Conservation (phyloP, 805 yeast species). For the Candida adriatica region DNA sequence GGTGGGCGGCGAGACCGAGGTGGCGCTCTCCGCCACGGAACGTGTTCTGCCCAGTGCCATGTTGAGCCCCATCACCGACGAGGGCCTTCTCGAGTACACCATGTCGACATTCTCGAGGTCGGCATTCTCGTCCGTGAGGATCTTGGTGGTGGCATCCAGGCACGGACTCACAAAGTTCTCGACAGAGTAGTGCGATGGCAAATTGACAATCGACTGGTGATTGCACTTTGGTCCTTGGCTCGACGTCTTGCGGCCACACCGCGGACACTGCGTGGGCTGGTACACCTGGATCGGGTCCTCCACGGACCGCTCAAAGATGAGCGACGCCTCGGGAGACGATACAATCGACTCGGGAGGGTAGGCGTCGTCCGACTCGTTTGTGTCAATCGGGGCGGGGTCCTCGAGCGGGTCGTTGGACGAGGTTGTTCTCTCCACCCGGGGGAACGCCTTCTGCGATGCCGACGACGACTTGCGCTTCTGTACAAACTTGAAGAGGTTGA, state of each 20-base stretch:
- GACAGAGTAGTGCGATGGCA: constrained; percentile 34
- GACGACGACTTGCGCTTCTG: constrained; percentile 5
- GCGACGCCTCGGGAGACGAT: constrained; percentile 26
- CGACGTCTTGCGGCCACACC: constrained; percentile 20
- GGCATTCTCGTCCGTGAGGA: constrained; percentile 47
- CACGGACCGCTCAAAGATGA: constrained; percentile 62
- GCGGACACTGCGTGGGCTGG: constrained; percentile 21
- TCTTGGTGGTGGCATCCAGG: constrained; percentile 67
- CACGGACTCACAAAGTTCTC: constrained; percentile 80
- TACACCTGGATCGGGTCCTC: constrained; percentile 42
- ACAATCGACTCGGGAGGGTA: constrained; percentile 15
- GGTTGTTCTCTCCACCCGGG: no score
- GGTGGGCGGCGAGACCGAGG: constrained; percentile 9
- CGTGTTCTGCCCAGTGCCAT: constrained; percentile 32
- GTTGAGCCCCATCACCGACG: constrained; percentile 42
- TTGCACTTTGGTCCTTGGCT: constrained; percentile 17
- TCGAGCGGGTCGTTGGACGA: no score
- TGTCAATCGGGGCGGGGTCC: constrained; percentile 14
- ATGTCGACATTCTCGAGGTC: constrained; percentile 67
- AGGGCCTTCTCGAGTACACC: constrained; percentile 55
- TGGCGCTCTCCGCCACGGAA: constrained; percentile 17
- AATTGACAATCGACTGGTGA: constrained; percentile 25
- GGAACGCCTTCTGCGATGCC: constrained; percentile 1
- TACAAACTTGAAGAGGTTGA: constrained; percentile 12
- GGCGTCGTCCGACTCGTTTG: constrained; percentile 13